Percentiles rank a stretch among this genome's conserved stretches.
These are phyloP conservation scores for Trametes versicolor DNA, from an alignment of 1,284 basidiomycete genomes.

Conservation along the genomic window DNA sequence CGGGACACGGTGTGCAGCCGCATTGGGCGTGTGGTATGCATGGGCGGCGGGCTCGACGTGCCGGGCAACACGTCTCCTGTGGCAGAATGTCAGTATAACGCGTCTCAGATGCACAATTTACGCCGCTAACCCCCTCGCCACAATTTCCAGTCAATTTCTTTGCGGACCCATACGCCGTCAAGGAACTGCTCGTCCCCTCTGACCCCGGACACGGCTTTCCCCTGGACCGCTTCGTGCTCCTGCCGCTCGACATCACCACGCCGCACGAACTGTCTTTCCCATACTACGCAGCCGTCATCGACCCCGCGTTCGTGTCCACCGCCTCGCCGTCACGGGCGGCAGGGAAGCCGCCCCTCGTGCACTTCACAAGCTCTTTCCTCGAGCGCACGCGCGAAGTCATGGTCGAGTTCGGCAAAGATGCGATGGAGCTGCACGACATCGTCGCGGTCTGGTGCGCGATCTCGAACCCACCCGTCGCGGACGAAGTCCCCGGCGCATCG, in stretches of 20 bases:
- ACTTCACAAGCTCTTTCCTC: constrained; percentile 85
- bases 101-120: not conserved
- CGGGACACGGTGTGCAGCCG: constrained; percentile 64
- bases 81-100: constrained; percentile 72
- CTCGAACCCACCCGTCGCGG: constrained; percentile 62
- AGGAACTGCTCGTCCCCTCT: constrained; percentile 62
- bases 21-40: constrained; percentile 82
- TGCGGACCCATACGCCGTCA: constrained; percentile 90
- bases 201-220: constrained; percentile 56
- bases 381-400: constrained; percentile 78
- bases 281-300: constrained; percentile 62
- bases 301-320: constrained; percentile 61
- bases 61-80: constrained; percentile 90
- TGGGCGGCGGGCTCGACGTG: constrained; percentile 97
- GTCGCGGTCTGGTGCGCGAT: constrained; percentile 85
- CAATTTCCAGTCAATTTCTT: constrained; percentile 86
- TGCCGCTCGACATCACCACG: constrained; percentile 86
- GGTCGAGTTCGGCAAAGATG: constrained; percentile 80
- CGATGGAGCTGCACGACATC: constrained; percentile 88
- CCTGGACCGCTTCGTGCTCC: constrained; percentile 72
- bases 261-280: constrained; percentile 82
- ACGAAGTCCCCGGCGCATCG: constrained; percentile 35
- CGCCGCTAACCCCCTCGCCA: not conserved
- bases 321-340: constrained; percentile 53
- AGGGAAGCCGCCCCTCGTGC: constrained; percentile 64